Evolutionary conservation across 768 basidiomycete species (phyloP).

Genomic region (Cyathus striatus): DNA sequence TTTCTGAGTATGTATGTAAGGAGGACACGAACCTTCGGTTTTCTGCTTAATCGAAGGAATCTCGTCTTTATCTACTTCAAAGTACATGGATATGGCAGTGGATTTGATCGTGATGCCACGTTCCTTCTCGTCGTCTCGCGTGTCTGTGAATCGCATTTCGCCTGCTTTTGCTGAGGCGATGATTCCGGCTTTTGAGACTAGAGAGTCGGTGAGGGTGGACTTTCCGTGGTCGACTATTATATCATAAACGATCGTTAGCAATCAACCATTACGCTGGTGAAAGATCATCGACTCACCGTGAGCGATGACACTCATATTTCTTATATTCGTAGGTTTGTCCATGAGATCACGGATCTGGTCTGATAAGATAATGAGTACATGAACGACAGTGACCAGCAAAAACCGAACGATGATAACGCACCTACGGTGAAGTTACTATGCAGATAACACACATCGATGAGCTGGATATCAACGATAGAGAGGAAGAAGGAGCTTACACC

Average conservation of each 20-base stretch:
- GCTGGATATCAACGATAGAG: constrained; percentile 12
- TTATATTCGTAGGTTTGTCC: constrained; percentile 88
- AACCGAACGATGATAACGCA: constrained; percentile 31
- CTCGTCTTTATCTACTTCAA: constrained; percentile 91
- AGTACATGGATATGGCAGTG: constrained; percentile 99
- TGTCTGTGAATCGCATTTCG: constrained; percentile 96
- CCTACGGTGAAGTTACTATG: constrained; percentile 86
- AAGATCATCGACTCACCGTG: constrained; percentile 71
- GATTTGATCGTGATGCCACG: constrained; percentile 99
- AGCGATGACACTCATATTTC: constrained; percentile 93
- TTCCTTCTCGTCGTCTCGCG: constrained; percentile 96
- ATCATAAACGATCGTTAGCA: too few species aligned
- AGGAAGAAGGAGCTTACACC: constrained; percentile 59
- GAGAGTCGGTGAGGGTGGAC: constrained; percentile 97
- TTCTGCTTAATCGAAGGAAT: constrained; percentile 85
- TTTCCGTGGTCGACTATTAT: constrained; percentile 99
- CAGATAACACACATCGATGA: constrained; percentile 25
- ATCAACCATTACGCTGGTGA: too few species aligned
- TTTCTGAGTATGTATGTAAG: constrained; percentile 5
- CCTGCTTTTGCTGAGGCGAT: constrained; percentile 94
- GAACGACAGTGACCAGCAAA: constrained; percentile 5
- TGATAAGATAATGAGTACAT: constrained; percentile 8
- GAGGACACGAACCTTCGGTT: constrained; percentile 66
- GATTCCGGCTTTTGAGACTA: constrained; percentile 99
- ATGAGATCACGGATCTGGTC: constrained; percentile 86